Percentiles rank a stretch among this genome's conserved stretches.
Conservation (phyloP, 441 rosid genomes). For the Brassica hybrid region DNA sequence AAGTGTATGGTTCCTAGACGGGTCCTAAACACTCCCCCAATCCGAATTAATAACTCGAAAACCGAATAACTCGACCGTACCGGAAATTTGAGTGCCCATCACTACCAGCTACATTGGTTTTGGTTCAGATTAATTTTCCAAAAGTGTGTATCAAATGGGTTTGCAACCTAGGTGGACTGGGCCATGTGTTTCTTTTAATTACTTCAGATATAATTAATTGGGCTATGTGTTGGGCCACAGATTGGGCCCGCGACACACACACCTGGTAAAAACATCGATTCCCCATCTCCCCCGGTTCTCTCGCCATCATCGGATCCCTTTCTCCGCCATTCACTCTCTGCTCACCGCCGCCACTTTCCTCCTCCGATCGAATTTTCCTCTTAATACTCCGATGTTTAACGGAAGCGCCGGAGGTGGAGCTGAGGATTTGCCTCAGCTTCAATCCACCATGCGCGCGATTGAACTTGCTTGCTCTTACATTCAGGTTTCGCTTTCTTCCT, state of each 20-base stretch:
- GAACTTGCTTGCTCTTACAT: constrained; percentile 92
- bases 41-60: no score
- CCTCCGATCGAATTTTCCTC: constrained; percentile 17
- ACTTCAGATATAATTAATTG: neutral
- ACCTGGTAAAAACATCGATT: constrained; percentile 29
- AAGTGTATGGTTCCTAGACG: no score
- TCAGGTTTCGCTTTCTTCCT: constrained; percentile 59
- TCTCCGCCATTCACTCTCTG: constrained; percentile 38
- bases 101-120: neutral
- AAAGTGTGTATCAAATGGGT: neutral
- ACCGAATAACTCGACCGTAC: no score
- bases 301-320: constrained; percentile 39
- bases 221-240: neutral
- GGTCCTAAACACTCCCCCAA: no score
- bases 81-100: no score
- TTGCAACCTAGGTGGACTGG: neutral
- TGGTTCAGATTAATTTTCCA: neutral
- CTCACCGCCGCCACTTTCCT: constrained; percentile 36
- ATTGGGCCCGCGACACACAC: neutral
- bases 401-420: constrained; percentile 44
- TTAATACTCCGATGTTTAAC: constrained; percentile 46
- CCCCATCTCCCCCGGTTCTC: constrained; percentile 33
- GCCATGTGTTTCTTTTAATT: neutral
- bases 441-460: constrained; percentile 90
- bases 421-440: constrained; percentile 71